Evolutionary conservation across 2,329 filamentous ascomycete species (phyloP).

Genomic region (Colletotrichum gigasporum): DNA sequence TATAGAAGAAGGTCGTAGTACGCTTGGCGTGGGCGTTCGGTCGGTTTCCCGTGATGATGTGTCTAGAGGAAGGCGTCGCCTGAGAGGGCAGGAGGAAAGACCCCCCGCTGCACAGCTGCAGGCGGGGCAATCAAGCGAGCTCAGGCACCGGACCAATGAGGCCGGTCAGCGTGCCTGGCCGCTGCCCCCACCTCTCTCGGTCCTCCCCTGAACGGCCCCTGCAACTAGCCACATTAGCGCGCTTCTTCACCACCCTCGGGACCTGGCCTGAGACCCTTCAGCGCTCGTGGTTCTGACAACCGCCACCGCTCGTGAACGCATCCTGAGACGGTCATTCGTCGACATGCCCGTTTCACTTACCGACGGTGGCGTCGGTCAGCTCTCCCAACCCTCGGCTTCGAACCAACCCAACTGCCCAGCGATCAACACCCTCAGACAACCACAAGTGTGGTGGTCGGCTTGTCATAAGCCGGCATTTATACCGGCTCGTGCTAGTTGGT

Average conservation of each 20-base stretch:
- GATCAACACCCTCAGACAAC: not conserved
- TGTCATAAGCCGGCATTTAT: not conserved
- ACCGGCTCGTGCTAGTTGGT: not conserved
- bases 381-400: not conserved
- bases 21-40: too few species aligned
- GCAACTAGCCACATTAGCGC: not conserved
- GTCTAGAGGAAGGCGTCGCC: not conserved
- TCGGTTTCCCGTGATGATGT: conserved; percentile 3
- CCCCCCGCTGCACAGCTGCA: not conserved
- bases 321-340: conserved; percentile 16
- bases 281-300: conserved; percentile 4
- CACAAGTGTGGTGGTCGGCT: conserved; percentile 2
- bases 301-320: conserved; percentile 9
- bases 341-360: conserved; percentile 17
- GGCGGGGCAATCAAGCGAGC: conserved; percentile 6
- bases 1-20: too few species aligned
- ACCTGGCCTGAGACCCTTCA: conserved; percentile 1
- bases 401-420: conserved; percentile 1
- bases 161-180: not conserved
- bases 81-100: not conserved
- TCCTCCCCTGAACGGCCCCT: conserved; percentile 7
- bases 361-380: not conserved
- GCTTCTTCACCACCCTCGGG: not conserved
- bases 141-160: not conserved
- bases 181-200: not conserved